Evolutionary conservation across 73 alveolate species (phyloP).

Genomic region (Symbiodinium natans): DNA sequence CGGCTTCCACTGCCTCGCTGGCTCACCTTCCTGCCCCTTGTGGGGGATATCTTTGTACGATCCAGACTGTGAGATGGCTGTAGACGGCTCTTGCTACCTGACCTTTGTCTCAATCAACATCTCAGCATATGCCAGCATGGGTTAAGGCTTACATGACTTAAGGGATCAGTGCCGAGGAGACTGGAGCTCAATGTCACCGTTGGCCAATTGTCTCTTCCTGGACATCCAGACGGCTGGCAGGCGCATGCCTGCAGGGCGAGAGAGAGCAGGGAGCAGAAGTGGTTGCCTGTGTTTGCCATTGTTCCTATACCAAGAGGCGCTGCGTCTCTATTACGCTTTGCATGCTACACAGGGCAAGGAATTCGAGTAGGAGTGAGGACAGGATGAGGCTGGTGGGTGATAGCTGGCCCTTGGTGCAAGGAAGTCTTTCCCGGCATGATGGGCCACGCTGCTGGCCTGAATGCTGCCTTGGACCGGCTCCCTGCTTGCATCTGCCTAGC

Average conservation of each 20-base stretch:
- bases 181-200: slow-evolving; percentile 31
- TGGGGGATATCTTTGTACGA: slow-evolving; percentile 40
- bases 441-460: slow-evolving; percentile 67
- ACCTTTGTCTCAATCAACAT: neutral
- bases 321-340: too few species aligned
- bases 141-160: neutral
- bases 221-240: slow-evolving; percentile 55
- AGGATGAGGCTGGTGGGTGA: too few species aligned
- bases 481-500: neutral
- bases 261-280: too few species aligned
- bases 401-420: neutral
- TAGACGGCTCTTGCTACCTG: slow-evolving; percentile 82
- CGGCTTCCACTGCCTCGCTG: slow-evolving; percentile 57
- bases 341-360: too few species aligned
- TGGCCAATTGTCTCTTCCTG: slow-evolving; percentile 44
- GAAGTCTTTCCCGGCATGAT: slow-evolving; percentile 29
- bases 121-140: neutral
- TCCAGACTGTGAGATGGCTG: slow-evolving; percentile 38
- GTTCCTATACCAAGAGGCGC: too few species aligned
- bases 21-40: slow-evolving; percentile 30
- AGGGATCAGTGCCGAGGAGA: too few species aligned
- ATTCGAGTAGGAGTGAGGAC: too few species aligned
- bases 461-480: slow-evolving; percentile 64
- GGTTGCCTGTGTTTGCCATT: too few species aligned
- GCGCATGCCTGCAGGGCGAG: neutral